phyloP scores from a whole-genome alignment of 257 asterid genomes.

The Thymus mandschuricus region DNA sequence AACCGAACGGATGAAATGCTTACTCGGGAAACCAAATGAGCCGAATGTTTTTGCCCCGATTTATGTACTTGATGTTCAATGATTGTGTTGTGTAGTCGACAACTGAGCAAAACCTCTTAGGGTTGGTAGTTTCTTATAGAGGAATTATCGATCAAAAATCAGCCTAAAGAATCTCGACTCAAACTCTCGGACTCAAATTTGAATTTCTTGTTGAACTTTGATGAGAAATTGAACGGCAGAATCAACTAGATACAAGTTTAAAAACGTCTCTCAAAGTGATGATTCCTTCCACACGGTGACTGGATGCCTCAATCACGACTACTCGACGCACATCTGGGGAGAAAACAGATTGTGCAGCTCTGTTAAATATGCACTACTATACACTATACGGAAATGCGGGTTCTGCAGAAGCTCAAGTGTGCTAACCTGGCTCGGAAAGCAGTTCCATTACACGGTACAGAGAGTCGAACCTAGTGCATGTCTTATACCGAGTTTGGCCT shows the following conservation, averaged over 20 bases:
- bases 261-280: constrained; percentile 67
- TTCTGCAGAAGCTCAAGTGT: neutral
- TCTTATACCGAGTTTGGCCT: constrained; percentile 43
- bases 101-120: too few relatives aligned
- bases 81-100: neutral
- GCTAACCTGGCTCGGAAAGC: constrained; percentile 63
- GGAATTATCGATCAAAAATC: neutral
- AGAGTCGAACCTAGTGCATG: constrained; percentile 65
- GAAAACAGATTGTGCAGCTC: neutral
- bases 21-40: too few relatives aligned
- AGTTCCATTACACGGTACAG: constrained; percentile 66
- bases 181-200: neutral
- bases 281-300: constrained; percentile 60
- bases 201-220: neutral
- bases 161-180: neutral
- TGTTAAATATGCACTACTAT: neutral
- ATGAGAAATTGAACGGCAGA: constrained; percentile 1
- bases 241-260: constrained; percentile 40
- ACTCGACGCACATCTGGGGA: constrained; percentile 57
- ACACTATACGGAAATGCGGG: neutral
- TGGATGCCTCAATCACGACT: constrained; percentile 51
- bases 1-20: too few relatives aligned
- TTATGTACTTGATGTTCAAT: neutral
- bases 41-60: neutral
- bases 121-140: neutral